A percentile compares a stretch with the other conserved stretches of the same genome.
phyloP scores from a whole-genome alignment of 2,329 filamentous ascomycete species.

The Furcasterigmium furcatum region DNA sequence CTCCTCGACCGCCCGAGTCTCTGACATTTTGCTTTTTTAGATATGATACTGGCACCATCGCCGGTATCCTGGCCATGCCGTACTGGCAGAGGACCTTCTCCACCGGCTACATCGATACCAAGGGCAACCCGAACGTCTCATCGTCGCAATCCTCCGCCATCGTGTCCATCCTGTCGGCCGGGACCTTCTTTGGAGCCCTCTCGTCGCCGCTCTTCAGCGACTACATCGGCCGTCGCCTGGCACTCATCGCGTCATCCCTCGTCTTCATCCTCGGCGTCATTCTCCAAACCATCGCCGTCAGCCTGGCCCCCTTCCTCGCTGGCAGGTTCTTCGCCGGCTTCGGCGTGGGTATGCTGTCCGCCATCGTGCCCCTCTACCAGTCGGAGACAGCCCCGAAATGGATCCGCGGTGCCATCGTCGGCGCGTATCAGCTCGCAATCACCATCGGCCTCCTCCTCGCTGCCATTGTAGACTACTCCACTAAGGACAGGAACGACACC shows the following conservation, averaged over 20 bases:
- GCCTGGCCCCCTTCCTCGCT: slow-evolving; percentile 62
- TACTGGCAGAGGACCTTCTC: slow-evolving; percentile 51
- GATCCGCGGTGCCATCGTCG: slow-evolving; percentile 70
- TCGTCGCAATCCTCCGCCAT: slow-evolving; percentile 59
- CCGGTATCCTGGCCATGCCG: slow-evolving; percentile 53
- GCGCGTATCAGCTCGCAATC: slow-evolving; percentile 67
- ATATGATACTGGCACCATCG: slow-evolving; percentile 59
- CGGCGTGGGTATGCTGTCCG: slow-evolving; percentile 70
- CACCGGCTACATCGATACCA: slow-evolving; percentile 44
- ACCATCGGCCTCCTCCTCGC: slow-evolving; percentile 68
- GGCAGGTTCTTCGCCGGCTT: slow-evolving; percentile 73
- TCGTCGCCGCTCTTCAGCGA: slow-evolving; percentile 60
- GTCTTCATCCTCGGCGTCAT: slow-evolving; percentile 68
- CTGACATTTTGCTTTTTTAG: background rate
- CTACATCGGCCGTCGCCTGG: slow-evolving; percentile 60
- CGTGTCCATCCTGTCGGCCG: slow-evolving; percentile 72
- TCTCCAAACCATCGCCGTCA: slow-evolving; percentile 59
- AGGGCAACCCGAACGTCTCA: slow-evolving; percentile 41
- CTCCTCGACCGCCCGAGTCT: slow-evolving; percentile 15
- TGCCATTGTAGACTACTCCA: slow-evolving; percentile 63
- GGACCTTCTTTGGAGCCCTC: slow-evolving; percentile 74
- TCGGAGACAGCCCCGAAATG: slow-evolving; percentile 70
- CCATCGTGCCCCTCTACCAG: slow-evolving; percentile 68
- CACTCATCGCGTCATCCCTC: slow-evolving; percentile 57
- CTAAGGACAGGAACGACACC: slow-evolving; percentile 47